Evolutionary conservation across 352 stramenopile species (phyloP).

Genomic region (Pythium folliculosum): DNA sequence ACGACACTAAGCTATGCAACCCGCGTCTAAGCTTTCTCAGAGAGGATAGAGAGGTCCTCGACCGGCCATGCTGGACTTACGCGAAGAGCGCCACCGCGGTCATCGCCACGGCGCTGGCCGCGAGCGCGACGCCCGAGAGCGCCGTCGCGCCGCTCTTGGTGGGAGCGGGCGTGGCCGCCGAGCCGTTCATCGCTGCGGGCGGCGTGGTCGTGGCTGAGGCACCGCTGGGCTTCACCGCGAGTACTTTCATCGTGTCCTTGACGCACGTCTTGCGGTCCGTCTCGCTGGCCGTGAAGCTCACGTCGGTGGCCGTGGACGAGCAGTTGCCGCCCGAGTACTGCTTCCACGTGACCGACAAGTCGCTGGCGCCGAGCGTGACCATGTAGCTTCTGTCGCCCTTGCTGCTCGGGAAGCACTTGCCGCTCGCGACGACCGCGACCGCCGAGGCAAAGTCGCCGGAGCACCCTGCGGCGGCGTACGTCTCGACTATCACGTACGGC

Average conservation of each 20-base stretch:
- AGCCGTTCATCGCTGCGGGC: too few species aligned
- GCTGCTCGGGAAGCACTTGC: conserved; percentile 6
- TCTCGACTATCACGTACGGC: conserved; percentile 15
- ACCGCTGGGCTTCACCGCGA: conserved; percentile 5
- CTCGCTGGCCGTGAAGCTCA: conserved; percentile 1
- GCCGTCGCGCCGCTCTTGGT: too few species aligned
- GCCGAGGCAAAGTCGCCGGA: background rate
- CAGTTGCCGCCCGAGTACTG: conserved; percentile 3
- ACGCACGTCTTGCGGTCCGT: conserved; percentile 5
- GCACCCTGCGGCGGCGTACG: conserved; percentile 3
- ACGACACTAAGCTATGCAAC: too few species aligned
- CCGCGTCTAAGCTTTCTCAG: too few species aligned
- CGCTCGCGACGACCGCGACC: conserved; percentile 8
- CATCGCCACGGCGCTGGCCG: too few species aligned
- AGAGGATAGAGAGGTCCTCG: too few species aligned
- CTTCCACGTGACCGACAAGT: conserved; percentile 3
- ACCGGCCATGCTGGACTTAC: too few species aligned
- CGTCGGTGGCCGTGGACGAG: background rate
- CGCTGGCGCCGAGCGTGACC: background rate
- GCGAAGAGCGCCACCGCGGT: too few species aligned
- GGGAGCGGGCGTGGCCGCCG: too few species aligned
- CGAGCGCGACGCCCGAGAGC: too few species aligned
- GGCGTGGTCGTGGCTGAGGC: too few species aligned
- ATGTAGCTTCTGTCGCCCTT: conserved; percentile 11
- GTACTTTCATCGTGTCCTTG: background rate